phyloP scores from a whole-genome alignment of 306 rosid genomes.

The Lagenaria siceraria region DNA sequence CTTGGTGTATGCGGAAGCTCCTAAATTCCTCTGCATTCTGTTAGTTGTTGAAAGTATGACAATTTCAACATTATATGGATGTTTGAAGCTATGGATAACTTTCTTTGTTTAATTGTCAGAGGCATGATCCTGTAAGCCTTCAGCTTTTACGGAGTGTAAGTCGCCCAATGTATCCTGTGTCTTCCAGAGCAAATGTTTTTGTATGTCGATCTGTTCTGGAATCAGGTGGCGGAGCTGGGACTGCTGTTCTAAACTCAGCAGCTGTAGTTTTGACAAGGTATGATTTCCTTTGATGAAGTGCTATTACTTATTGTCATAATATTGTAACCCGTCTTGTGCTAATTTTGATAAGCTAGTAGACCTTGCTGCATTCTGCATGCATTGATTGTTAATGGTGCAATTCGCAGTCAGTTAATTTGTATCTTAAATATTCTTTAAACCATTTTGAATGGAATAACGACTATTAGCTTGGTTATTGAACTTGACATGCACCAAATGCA shows the following conservation, averaged over 20 bases:
- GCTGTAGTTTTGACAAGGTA: slow-evolving; percentile 54
- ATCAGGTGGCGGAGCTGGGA: slow-evolving; percentile 62
- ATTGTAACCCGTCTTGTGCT: background rate
- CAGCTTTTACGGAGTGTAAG: slow-evolving; percentile 38
- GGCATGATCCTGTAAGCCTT: slow-evolving; percentile 45
- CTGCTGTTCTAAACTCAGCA: slow-evolving; percentile 55
- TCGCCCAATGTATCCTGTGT: slow-evolving; percentile 36
- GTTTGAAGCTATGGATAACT: slow-evolving; percentile 12
- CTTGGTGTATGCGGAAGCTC: background rate
- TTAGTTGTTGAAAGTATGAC: slow-evolving; percentile 4
- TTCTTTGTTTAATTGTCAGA: slow-evolving; percentile 33
- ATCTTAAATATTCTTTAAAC: background rate
- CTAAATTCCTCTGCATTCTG: background rate
- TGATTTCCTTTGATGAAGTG: background rate
- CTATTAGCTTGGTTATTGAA: background rate
- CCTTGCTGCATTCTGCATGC: background rate
- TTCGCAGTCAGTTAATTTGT: background rate
- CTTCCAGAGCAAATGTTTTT: slow-evolving; percentile 55
- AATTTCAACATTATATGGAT: background rate
- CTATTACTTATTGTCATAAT: background rate
- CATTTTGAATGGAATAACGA: background rate
- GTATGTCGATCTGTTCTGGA: slow-evolving; percentile 58
- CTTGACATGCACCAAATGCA: background rate
- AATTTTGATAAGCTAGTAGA: background rate
- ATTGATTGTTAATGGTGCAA: background rate